Percentiles rank a stretch among this genome's conserved stretches.
These are phyloP conservation scores for Bipolaris zeicola DNA, from an alignment of 2,329 filamentous ascomycete species.

Conservation along the genomic window DNA sequence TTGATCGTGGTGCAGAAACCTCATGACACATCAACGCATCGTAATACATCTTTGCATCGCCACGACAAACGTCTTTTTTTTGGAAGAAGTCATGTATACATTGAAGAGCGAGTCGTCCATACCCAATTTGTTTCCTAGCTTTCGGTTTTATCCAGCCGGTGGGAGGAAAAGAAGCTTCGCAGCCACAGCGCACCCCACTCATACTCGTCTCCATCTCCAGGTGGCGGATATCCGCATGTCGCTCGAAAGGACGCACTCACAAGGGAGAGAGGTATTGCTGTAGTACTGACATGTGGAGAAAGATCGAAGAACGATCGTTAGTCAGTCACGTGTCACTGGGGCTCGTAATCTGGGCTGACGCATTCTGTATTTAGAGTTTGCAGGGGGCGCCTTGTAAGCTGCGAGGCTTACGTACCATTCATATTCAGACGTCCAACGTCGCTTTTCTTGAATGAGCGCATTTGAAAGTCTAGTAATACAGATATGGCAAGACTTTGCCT, in stretches of 20 bases:
- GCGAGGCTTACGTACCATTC: background rate
- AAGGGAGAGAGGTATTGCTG: background rate
- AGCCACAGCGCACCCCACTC: too few relatives aligned
- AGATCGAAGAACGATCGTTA: background rate
- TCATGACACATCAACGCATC: too few relatives aligned
- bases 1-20: too few relatives aligned
- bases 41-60: too few relatives aligned
- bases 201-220: too few relatives aligned
- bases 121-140: too few relatives aligned
- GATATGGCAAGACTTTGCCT: background rate
- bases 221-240: too few relatives aligned
- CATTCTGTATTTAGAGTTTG: background rate
- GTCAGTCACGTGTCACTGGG: background rate
- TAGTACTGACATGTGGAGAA: background rate
- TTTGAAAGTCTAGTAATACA: background rate
- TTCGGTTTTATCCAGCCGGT: too few relatives aligned
- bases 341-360: background rate
- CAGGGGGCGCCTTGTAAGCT: background rate
- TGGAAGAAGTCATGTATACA: too few relatives aligned
- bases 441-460: background rate
- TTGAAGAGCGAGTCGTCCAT: too few relatives aligned
- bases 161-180: too few relatives aligned
- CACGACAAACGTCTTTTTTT: too few relatives aligned
- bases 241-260: background rate
- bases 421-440: background rate